phyloP scores from a whole-genome alignment of 192 early-diverging fungal species.

The Gigaspora rosea region DNA sequence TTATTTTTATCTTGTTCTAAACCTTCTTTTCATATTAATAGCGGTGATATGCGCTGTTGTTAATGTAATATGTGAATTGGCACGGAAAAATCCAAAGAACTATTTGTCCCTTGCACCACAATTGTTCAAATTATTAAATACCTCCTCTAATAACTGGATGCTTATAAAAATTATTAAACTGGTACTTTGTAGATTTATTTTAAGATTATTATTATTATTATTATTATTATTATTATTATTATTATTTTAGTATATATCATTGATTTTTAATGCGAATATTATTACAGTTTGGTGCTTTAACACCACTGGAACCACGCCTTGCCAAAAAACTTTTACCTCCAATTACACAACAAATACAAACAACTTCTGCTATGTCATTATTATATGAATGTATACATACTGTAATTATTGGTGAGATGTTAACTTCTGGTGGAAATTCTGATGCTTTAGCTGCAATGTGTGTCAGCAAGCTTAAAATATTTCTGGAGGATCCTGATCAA shows the following conservation, averaged over 20 bases:
- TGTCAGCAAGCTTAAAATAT: slow-evolving; percentile 75
- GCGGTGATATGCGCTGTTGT: slow-evolving; percentile 92
- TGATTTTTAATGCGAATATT: background rate
- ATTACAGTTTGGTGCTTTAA: slow-evolving; percentile 82
- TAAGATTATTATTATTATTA: slow-evolving; percentile 14
- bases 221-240: slow-evolving; percentile 32
- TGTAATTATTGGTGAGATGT: slow-evolving; percentile 86
- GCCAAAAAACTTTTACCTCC: slow-evolving; percentile 86
- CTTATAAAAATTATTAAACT: slow-evolving; percentile 99
- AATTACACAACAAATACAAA: slow-evolving; percentile 81
- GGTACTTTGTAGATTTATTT: slow-evolving; percentile 46
- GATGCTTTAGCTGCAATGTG: slow-evolving; percentile 78
- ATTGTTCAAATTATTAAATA: slow-evolving; percentile 86
- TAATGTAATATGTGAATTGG: slow-evolving; percentile 96
- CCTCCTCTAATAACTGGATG: slow-evolving; percentile 98
- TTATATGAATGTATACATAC: slow-evolving; percentile 98
- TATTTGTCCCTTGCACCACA: slow-evolving; percentile 95
- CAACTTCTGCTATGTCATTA: slow-evolving; percentile 91
- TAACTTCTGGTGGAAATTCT: slow-evolving; percentile 59
- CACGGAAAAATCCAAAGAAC: slow-evolving; percentile 86
- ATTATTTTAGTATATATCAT: background rate
- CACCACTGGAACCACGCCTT: slow-evolving; percentile 91
- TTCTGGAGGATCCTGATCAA: slow-evolving; percentile 87
- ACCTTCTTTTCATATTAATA: slow-evolving; percentile 35
- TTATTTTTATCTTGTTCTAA: background rate